Base-by-base conservation (phyloP, 2,329 filamentous ascomycete genomes). In the Pseudogymnoascus sp. region DNA sequence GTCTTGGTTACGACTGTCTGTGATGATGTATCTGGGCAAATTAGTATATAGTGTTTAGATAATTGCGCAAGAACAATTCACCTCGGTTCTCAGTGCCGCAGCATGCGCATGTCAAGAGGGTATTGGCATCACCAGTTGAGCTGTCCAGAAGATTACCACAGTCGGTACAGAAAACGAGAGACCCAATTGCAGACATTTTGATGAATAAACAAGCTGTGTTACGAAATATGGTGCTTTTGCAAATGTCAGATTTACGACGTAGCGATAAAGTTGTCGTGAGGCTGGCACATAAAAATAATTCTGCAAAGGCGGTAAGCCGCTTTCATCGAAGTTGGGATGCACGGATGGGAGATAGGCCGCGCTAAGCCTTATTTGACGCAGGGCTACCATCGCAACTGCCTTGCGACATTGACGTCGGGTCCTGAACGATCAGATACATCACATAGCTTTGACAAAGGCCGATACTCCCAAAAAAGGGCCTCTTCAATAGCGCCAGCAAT, bases 61-160 rank as follows among this genome's bases (percentile, higher is more conserved):
- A 36, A 62, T 54, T 60, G 50, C 16, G 2, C 36, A 30, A 57
- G 62, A 58, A 70, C 75, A 61, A 54, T 54, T 54, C 69, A 95
- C 91, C 91, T 86, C 84, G 87, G 72, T 93, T 96, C 70, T 89
- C 83, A 39, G 89, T 85, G 64, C 89, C 90, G 74, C 93, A 97
- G 73, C 92, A 87, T 69, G 90, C 88, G 79, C 93, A 99, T 66
- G 82, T 81, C 62, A 97, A 77, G 62, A 89, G 82, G 61, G 88
- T 88, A 71, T 91, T 89, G 67, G 85, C 81, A 63, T 86, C 87
- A 63, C 89, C 90, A 65, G 87, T 88, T 54, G 89, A 91, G 59
- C 87, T 83, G 60, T 94, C 91, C 39, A 97, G 79, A 3, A 97
- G 81, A 73, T 96, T 96, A 64, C 93, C 93, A 74, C 93, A 97